Base-by-base conservation (phyloP, 2,329 filamentous ascomycete genomes). In the Monosporascus sp. region DNA sequence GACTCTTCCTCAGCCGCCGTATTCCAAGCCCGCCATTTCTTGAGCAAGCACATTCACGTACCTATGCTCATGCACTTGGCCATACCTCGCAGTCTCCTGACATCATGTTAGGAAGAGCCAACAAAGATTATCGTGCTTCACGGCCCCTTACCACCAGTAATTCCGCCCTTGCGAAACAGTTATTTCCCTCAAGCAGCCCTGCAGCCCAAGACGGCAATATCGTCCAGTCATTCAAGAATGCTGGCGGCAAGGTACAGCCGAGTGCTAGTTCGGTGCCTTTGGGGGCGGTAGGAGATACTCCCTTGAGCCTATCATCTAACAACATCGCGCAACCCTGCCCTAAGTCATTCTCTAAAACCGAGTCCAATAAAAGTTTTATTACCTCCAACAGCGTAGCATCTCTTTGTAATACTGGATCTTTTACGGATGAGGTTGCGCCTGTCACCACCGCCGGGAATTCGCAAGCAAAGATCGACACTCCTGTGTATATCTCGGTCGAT, bases 401-500 rank as follows among this genome's bases (percentile, higher is more conserved):
- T 11, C 63, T 79, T 43, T 80, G 70, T 57, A 71, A 64, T 55
- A 74, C 75, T 11, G 72, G 76, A 48, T 77, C 80, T 0, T 85
- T 85, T 60, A 64, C 69, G 54, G 72, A 78, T 28, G 64, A 67
- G 37, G 64, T 67, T 26, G 66, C 40, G 58, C 68, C 5, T 65
- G 76, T 55, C 68, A 74, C 49, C 62, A 70, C 68, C 1, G 64
- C 67, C 43, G 56, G 60, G 14, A 60, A 59, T 37, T 51, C 55
- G 9, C 53, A 64, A 26, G 48, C 60, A 56, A 70, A 68, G 49
- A 48, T 59, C 9, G 51, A 58, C 5, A 48, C 59, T n/a, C 55
- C 65, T 6, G 80, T 88, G 9, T 82, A 80, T 55, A 88, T 91
- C 58, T 82, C 85, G 55, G 88, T 91, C 57, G 86, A 93, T 61